Conservation (phyloP, 495 filamentous ascomycete species). For the Hyaloscypha hepaticicola region DNA sequence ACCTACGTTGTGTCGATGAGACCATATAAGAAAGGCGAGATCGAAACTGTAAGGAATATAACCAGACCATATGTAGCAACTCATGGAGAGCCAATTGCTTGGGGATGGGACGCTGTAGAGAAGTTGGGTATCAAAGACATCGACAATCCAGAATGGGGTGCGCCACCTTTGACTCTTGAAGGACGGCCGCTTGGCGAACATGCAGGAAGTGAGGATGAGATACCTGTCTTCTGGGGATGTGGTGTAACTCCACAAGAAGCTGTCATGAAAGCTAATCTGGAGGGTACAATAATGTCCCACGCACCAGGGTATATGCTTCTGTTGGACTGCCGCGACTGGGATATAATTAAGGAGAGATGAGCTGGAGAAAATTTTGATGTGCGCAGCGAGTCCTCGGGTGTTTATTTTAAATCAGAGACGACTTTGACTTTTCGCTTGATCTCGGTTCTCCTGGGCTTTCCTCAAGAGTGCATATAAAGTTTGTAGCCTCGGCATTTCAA, state of each 20-base stretch:
- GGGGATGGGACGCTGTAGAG: slow-evolving; percentile 54
- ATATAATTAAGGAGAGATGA: slow-evolving; percentile 27
- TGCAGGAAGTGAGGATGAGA: slow-evolving; percentile 37
- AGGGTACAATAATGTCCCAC: slow-evolving; percentile 53
- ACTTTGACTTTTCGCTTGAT: slow-evolving; percentile 37
- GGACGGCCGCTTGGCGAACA: slow-evolving; percentile 26
- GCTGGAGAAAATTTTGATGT: background rate
- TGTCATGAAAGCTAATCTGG: slow-evolving; percentile 47
- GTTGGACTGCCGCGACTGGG: slow-evolving; percentile 13
- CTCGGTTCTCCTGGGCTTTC: slow-evolving; percentile 40
- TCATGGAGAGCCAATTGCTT: slow-evolving; percentile 59
- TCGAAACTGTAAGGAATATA: slow-evolving; percentile 48
- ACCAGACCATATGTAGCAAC: slow-evolving; percentile 46
- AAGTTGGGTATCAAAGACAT: slow-evolving; percentile 48
- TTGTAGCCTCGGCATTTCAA: slow-evolving; percentile 48
- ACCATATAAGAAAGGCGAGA: slow-evolving; percentile 44
- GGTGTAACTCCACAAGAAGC: slow-evolving; percentile 59
- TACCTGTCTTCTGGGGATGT: slow-evolving; percentile 61
- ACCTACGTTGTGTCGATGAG: slow-evolving; percentile 56
- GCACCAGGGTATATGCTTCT: slow-evolving; percentile 52
- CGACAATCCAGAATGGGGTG: slow-evolving; percentile 45
- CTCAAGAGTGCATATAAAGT: slow-evolving; percentile 45
- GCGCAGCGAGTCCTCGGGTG: background rate
- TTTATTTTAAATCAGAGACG: background rate
- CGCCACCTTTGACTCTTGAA: slow-evolving; percentile 37